Conservation (phyloP, 2,329 filamentous ascomycete species). For the Colletotrichum sp. region DNA sequence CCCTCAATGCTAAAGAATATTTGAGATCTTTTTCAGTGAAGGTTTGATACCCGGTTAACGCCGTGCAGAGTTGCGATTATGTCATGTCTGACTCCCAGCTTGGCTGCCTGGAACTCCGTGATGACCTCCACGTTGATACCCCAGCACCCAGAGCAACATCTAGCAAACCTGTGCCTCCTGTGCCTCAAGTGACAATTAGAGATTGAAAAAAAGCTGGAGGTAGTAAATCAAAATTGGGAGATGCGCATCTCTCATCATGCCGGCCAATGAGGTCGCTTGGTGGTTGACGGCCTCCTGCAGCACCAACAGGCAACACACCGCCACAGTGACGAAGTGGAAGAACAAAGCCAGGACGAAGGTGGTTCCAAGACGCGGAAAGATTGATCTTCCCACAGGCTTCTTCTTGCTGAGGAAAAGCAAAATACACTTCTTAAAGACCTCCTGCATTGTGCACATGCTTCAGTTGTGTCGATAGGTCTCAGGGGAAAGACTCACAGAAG, state of each 20-base stretch:
- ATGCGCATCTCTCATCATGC: background rate
- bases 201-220: background rate
- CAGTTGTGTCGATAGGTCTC: no score
- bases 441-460: no score
- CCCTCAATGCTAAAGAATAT: background rate
- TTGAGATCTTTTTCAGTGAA: background rate
- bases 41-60: background rate
- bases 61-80: background rate
- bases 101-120: background rate
- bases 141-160: background rate
- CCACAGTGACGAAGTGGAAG: background rate
- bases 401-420: background rate
- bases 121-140: background rate
- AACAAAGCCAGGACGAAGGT: background rate
- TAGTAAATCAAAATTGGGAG: background rate
- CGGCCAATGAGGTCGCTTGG: background rate
- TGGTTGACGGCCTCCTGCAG: background rate
- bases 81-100: background rate
- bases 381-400: background rate
- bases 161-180: background rate
- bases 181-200: rapidly evolving
- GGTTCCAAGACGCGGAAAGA: rapidly evolving
- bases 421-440: background rate
- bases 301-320: background rate
- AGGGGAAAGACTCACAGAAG: rapidly evolving